Conservation (phyloP, 805 yeast species). For the Yarrowia sp. region DNA sequence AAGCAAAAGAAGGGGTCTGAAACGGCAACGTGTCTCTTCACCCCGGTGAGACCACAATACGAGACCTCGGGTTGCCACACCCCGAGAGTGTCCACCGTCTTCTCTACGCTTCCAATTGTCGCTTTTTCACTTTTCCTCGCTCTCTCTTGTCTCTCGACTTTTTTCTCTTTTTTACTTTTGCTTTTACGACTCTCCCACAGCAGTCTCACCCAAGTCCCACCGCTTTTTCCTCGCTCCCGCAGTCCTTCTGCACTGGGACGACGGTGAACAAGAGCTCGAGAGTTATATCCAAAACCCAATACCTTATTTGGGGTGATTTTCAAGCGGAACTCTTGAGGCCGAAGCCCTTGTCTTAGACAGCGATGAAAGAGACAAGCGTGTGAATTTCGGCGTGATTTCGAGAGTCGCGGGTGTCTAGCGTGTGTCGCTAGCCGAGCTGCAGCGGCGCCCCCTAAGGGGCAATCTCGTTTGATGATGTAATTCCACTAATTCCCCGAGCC, state of each 20-base stretch:
- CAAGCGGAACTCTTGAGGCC: conserved; percentile 17
- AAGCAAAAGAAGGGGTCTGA: no score
- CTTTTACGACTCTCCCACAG: conserved; percentile 20
- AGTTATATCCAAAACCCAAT: conserved; percentile 3
- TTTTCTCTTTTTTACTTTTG: conserved; percentile 3
- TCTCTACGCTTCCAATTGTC: conserved; percentile 6
- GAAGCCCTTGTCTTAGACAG: conserved; percentile 12
- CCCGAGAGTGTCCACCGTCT: neutral
- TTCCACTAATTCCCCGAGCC: no score
- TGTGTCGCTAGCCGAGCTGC: no score
- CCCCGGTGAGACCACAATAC: neutral
- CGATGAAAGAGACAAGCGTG: no score
- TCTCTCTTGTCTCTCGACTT: neutral
- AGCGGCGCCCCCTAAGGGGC: no score
- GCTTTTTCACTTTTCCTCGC: conserved; percentile 5
- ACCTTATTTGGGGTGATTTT: conserved; percentile 1
- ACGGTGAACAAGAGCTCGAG: conserved; percentile 13
- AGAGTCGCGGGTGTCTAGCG: no score
- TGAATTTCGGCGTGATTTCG: no score
- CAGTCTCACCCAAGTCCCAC: neutral
- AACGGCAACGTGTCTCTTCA: neutral
- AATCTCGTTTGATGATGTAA: no score
- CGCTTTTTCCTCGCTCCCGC: conserved; percentile 20
- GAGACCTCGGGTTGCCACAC: neutral
- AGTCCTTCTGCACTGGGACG: conserved; percentile 19